Base-by-base conservation (phyloP, 2,329 filamentous ascomycete genomes). In the Aureobasidium sp. region DNA sequence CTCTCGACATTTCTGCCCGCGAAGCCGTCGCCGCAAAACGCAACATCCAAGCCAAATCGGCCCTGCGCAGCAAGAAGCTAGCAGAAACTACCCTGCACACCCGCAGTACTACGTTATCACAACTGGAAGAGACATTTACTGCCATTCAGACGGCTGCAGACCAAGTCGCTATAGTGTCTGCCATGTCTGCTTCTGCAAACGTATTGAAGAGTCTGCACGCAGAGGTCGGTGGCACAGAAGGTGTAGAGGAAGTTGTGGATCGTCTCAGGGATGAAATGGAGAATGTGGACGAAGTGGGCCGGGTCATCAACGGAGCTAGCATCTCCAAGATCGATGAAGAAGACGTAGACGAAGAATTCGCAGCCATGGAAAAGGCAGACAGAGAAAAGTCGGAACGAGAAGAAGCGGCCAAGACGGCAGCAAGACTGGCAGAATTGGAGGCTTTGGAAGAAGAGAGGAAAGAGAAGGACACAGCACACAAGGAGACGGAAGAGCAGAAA, bases 261-360 rank as follows among this genome's bases (percentile, higher is more conserved):
- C 80, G 81, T 52, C 74, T 96, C 70, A 81, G 87, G 62, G 87
- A 91, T 66, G 87, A 94, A 75, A 93, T 93, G 84, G 81, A 78
- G 65, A 85, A 88, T 68, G 85, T 88, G 27, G 91, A 97, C 70
- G 93, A 97, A 76, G 83, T 97, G 24, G 85, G 85, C 31, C 84
- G 82, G 61, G 86, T 93, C 44, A 82, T 97, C 65, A 85, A 86
- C 58, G 90, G 94, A 66, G 68, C 70, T 4, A 58, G 19, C 9
- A 68, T 68, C 5, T 68, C 75, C 15, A 73, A 67, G 60, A 79
- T 96, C 35, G 90, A 96, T 72, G 92, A 96, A 70, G 81, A 71
- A 22, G 92, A 95, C 72, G 84, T 97, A 61, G 91, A 97, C 67
- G 89, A 93, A 64, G 93, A 97, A 76, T 81, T 97, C 50, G 88